phyloP scores from a whole-genome alignment of 306 rosid genomes.

The Quercus ilex region DNA sequence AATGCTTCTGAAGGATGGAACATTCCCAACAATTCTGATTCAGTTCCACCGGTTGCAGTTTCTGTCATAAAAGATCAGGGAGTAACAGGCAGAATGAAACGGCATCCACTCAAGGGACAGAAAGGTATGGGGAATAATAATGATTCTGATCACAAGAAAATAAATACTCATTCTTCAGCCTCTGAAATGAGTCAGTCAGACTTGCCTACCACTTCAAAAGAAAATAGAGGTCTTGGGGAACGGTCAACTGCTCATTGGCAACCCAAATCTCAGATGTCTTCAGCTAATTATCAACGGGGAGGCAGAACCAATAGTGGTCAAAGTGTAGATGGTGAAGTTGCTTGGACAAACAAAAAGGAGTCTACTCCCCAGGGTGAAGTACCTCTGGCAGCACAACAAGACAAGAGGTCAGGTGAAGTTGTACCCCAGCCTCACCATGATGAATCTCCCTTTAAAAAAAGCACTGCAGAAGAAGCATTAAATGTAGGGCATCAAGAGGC shows the following conservation, averaged over 20 bases:
- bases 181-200: constrained; percentile 48
- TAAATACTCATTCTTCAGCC: constrained; percentile 24
- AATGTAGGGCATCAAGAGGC: constrained; percentile 37
- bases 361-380: constrained; percentile 25
- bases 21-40: constrained; percentile 32
- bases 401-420: constrained; percentile 28
- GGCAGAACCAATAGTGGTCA: constrained; percentile 36
- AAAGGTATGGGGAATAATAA: constrained; percentile 42
- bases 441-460: constrained; percentile 37
- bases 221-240: constrained; percentile 58
- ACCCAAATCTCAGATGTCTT: constrained; percentile 58
- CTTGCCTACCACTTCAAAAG: constrained; percentile 43
- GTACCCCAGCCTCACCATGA: constrained; percentile 35
- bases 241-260: constrained; percentile 71
- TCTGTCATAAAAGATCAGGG: constrained; percentile 53
- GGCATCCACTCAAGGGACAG: constrained; percentile 58
- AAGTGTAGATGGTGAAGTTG: constrained; percentile 35
- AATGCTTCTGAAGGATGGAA: constrained; percentile 48
- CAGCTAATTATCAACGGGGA: constrained; percentile 46
- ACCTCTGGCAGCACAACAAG: constrained; percentile 23
- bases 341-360: constrained; percentile 32
- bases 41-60: constrained; percentile 35
- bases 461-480: constrained; percentile 41
- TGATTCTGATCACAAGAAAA: constrained; percentile 53
- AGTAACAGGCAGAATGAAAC: constrained; percentile 47